These are phyloP conservation scores for Selenicereus undatus DNA, from an alignment of 148 eudicot genomes.

Conservation along the genomic window DNA sequence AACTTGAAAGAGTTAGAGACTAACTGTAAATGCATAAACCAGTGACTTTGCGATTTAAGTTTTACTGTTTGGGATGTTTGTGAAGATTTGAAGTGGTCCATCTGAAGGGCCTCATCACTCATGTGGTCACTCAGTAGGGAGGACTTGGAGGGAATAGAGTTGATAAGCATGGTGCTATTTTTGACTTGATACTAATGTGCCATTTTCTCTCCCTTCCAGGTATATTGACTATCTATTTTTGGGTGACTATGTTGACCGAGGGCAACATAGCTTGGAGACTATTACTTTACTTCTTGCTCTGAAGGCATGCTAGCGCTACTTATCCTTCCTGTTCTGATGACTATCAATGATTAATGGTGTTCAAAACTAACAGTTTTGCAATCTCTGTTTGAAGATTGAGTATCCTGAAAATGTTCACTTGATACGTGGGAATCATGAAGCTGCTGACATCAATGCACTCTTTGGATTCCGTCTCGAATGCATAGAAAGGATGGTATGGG, in stretches of 20 bases:
- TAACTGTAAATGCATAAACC: not conserved
- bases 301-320: conserved; percentile 47
- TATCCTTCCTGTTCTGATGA: conserved; percentile 9
- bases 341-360: conserved; percentile 1
- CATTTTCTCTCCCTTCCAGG: conserved; percentile 44
- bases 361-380: conserved; percentile 16
- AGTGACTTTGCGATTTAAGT: not conserved
- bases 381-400: conserved; percentile 56
- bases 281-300: conserved; percentile 93
- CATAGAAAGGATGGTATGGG: conserved; percentile 92
- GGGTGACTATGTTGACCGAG: conserved; percentile 97
- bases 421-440: conserved; percentile 99
- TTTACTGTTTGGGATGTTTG: not conserved
- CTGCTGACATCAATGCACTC: conserved; percentile 95
- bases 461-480: conserved; percentile 99
- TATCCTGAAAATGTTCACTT: conserved; percentile 89
- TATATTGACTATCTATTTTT: conserved; percentile 91
- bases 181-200: conserved; percentile 9
- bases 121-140: not conserved
- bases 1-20: not conserved
- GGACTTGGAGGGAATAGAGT: not conserved
- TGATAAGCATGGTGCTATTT: not conserved
- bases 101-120: not conserved
- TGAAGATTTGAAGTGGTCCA: not conserved
- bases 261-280: conserved; percentile 98